Evolutionary conservation across 2,329 filamentous ascomycete genomes (phyloP), one percentile per base, ranked within the genome.

Genomic region (Lasiodiplodia sp.): DNA sequence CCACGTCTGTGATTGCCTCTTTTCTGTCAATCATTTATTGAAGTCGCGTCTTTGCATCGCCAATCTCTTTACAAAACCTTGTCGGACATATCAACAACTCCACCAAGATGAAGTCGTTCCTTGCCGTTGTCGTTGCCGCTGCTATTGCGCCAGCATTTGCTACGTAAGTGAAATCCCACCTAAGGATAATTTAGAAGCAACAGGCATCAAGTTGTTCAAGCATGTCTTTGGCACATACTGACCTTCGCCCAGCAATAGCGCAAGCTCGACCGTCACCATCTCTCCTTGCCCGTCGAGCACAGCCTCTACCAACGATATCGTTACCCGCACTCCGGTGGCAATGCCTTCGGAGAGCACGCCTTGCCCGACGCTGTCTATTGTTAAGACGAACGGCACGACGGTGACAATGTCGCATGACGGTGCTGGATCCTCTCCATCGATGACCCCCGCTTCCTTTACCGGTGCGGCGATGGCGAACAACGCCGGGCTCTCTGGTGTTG

Each of bases 361-460:
- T 10, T 64, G 57, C 31, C 57, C 67, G 4, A 64, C 67, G 21
- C 21, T 68, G 34, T 23, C 38, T 21, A 56, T 44, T 25, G 60
- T 68, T n/a, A 57, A 37, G 58, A 57, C 67, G 14, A 68, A 65
- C 38, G 67, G 60, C 12, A 65, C 65, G 18, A 31, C 52, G 12
- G 52, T 68, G 11, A 68, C 66, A 6, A 51, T 67, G 40, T 52
- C 65, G 25, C 44, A 57, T 10, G 28, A 44, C 6, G 56, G 56
- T 23, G 10, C 37, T 40, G 66, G 56, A 44, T 47, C 31, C 10
- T 52, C 53, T 55, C 28, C 65, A 14, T 40, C 65, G 8, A 34
- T 44, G 16, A 28, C 47, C 14, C 55, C 66, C 16, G 53, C 66
- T 1, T 55, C 66, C 4, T 68, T 34, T 49, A 53, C 56, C 4